Percentiles rank a stretch among this genome's conserved stretches.
Evolutionary conservation across 1,139 yeast genomes (phyloP).

Genomic region (Lodderomyces jiufengensis): DNA sequence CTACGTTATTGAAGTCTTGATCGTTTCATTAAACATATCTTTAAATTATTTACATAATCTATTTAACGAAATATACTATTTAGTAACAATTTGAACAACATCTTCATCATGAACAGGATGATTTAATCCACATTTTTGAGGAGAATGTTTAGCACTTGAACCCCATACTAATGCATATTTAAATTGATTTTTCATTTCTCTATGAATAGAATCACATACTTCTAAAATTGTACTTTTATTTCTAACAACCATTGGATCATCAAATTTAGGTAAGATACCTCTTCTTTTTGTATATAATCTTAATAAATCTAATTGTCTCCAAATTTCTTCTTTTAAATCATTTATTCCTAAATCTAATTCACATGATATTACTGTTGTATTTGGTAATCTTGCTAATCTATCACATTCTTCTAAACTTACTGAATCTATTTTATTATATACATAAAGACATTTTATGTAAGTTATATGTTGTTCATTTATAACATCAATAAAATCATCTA

Average conservation of each 20-base stretch:
- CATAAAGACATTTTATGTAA: slow-evolving; percentile 88
- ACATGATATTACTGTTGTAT: slow-evolving; percentile 92
- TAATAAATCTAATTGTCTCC: slow-evolving; percentile 80
- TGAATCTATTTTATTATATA: slow-evolving; percentile 92
- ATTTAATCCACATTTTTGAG: slow-evolving; percentile 89
- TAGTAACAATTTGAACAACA: slow-evolving; percentile 86
- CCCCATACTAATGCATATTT: slow-evolving; percentile 98
- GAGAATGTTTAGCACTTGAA: slow-evolving; percentile 88
- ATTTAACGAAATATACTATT: too few species aligned
- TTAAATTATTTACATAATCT: too few species aligned
- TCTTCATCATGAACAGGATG: slow-evolving; percentile 91
- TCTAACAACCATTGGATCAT: slow-evolving; percentile 90
- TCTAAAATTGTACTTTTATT: slow-evolving; percentile 73
- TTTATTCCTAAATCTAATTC: slow-evolving; percentile 81
- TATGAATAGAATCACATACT: slow-evolving; percentile 88
- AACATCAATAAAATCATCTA: slow-evolving; percentile 91
- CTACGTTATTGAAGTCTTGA: too few species aligned
- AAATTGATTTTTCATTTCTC: slow-evolving; percentile 89
- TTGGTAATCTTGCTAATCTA: slow-evolving; percentile 84
- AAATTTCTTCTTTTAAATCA: slow-evolving; percentile 86
- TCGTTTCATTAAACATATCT: too few species aligned
- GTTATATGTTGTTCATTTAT: slow-evolving; percentile 84
- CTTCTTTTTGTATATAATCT: slow-evolving; percentile 82
- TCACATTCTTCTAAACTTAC: slow-evolving; percentile 94
- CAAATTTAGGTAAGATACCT: slow-evolving; percentile 75